Evolutionary conservation across 805 yeast genomes (phyloP).

Genomic region (Grigorovia jiainica): DNA sequence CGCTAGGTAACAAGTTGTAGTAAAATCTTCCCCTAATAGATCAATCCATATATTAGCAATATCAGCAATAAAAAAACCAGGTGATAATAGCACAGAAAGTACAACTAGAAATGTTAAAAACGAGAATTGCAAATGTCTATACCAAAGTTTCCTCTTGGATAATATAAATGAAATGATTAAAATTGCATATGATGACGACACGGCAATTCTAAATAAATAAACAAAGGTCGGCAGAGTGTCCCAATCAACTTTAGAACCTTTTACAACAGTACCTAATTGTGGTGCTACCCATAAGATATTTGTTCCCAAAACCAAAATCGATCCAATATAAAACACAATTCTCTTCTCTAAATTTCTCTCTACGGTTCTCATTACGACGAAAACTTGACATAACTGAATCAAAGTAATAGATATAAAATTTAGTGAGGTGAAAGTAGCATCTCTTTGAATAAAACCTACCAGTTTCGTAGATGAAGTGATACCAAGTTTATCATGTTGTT

Average conservation of each 20-base stretch:
- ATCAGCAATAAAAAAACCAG: slow-evolving; percentile 68
- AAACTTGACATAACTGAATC: slow-evolving; percentile 60
- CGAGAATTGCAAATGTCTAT: slow-evolving; percentile 37
- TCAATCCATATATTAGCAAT: slow-evolving; percentile 67
- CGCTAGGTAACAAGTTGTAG: slow-evolving; percentile 59
- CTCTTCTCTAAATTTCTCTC: slow-evolving; percentile 61
- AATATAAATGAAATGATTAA: slow-evolving; percentile 48
- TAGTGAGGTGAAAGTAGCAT: slow-evolving; percentile 41
- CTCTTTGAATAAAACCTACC: slow-evolving; percentile 32
- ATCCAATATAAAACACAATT: slow-evolving; percentile 50
- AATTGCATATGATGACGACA: slow-evolving; percentile 59
- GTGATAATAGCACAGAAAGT: slow-evolving; percentile 48
- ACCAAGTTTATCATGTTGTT: slow-evolving; percentile 36
- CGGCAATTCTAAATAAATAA: slow-evolving; percentile 62
- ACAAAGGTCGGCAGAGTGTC: slow-evolving; percentile 65
- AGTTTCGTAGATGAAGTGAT: slow-evolving; percentile 20
- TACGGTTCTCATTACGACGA: slow-evolving; percentile 58
- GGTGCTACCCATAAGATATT: slow-evolving; percentile 67
- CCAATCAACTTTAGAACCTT: slow-evolving; percentile 27
- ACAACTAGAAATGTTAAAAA: slow-evolving; percentile 48
- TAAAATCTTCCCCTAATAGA: slow-evolving; percentile 63
- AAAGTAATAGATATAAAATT: slow-evolving; percentile 50
- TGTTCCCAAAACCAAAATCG: slow-evolving; percentile 41
- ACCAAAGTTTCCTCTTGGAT: slow-evolving; percentile 42
- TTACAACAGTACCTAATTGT: slow-evolving; percentile 10